Base-by-base conservation (phyloP, 2,329 filamentous ascomycete species). In the Nannizziopsis barbatae region DNA sequence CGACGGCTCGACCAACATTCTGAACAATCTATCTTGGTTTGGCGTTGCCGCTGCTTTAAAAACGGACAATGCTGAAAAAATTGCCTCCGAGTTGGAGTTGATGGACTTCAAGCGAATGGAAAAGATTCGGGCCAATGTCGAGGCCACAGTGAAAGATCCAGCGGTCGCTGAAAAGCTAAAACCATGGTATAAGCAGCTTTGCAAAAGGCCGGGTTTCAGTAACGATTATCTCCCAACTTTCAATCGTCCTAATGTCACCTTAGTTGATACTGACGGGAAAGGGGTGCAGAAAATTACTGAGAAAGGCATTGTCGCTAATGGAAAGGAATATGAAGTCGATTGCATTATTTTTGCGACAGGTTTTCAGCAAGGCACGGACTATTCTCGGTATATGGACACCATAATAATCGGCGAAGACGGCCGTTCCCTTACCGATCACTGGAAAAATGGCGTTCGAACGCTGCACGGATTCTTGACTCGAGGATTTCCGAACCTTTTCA, bases 161-260 rank as follows among this genome's bases (percentile, higher is more conserved):
- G 61, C 59, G 1, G 76, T 71, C 0, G 78, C 79, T 0, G 67
- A 69, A 22, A 68, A 62, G 2, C 67, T 82, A 5, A 76, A 78
- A 57, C 66, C 77, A 0, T 80, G 75, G 75, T 83, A 82, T 56
- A 71, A 75, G 0, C 62, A 63, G 0, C 80, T 75, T 71, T 83
- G 80, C 66, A 83, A 83, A 60, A 32, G 44, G 14, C 37, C 44
- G 5, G 39, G 44, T 12, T 47, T 47, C 44, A 41, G 37, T 33
- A 76, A 82, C 55, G 69, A 72, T 4, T 81, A 79, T 55, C 42
- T 49, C 14, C 31, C 18, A 6, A 55, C 72, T 0, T 83, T 83
- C 70, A 84, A 84, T 61, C 58, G 57, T 27, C 61, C 69, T 0
- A 74, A 79, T 55, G 79, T 84, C 2, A 68, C 70, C 5, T 71